These are phyloP conservation scores for Chaetothyriales sp. DNA, from an alignment of 2,329 filamentous ascomycete genomes.

Conservation along the genomic window DNA sequence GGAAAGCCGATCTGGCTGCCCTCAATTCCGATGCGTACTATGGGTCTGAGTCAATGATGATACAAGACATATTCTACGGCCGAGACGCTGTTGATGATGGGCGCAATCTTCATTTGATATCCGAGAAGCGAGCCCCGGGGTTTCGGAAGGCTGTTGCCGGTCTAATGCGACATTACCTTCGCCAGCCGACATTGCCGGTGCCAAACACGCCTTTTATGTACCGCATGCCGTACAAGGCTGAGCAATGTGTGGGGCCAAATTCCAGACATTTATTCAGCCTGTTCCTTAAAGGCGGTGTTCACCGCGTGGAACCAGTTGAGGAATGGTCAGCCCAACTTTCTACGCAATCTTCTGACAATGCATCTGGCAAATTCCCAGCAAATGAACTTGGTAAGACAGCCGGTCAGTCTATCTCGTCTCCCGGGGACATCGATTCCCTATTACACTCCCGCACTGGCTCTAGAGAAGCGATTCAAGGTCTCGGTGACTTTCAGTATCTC, in stretches of 20 bases:
- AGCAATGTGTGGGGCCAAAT: background rate
- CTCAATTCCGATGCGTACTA: slow-evolving; percentile 21
- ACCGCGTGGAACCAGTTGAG: background rate
- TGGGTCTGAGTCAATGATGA: slow-evolving; percentile 24
- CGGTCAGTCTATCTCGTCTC: background rate
- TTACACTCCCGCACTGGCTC: background rate
- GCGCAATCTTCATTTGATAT: slow-evolving; percentile 18
- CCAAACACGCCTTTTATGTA: slow-evolving; percentile 1
- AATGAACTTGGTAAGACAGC: background rate
- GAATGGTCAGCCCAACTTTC: background rate
- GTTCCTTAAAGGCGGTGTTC: slow-evolving; percentile 3
- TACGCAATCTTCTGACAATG: background rate
- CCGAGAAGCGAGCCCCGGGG: too few relatives aligned
- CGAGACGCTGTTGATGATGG: slow-evolving; percentile 19
- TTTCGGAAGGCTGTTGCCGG: slow-evolving; percentile 1
- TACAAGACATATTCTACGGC: slow-evolving; percentile 32
- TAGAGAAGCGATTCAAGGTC: background rate
- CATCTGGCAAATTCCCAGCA: background rate
- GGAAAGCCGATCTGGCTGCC: slow-evolving; percentile 4
- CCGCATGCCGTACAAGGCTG: slow-evolving; percentile 7
- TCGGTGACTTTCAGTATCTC: slow-evolving; percentile 22
- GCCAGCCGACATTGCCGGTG: slow-evolving; percentile 1
- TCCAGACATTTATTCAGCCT: slow-evolving; percentile 11
- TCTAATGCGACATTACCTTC: slow-evolving; percentile 9
- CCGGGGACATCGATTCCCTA: background rate